Percentiles rank a stretch among this genome's conserved stretches.
These are phyloP conservation scores for Hibiscus mutabilis DNA, from an alignment of 345 rosid genomes.

Conservation along the genomic window DNA sequence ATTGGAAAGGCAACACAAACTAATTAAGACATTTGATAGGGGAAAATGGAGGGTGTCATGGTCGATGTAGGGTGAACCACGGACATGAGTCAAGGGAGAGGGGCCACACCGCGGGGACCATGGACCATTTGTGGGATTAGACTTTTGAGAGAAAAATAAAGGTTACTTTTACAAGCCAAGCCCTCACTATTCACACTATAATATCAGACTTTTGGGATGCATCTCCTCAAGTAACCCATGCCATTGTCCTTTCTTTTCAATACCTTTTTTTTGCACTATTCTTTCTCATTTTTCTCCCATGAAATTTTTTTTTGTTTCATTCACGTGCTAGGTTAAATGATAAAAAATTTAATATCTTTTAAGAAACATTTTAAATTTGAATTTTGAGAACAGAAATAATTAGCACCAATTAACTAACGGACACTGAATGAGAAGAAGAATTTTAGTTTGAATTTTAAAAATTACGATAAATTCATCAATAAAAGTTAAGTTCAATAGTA, in stretches of 20 bases:
- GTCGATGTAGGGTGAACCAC: constrained; percentile 52
- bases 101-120: constrained; percentile 16
- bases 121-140: neutral
- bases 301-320: too few relatives aligned
- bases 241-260: neutral
- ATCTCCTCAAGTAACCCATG: neutral
- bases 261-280: neutral
- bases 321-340: too few relatives aligned
- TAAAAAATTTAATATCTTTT: too few relatives aligned
- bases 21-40: constrained; percentile 6
- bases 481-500: too few relatives aligned
- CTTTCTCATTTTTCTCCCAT: neutral
- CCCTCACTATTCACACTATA: constrained; percentile 5
- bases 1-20: constrained; percentile 19
- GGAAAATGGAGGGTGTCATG: constrained; percentile 18
- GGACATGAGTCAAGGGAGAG: constrained; percentile 28
- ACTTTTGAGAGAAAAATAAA: constrained; percentile 14
- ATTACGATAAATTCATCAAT: too few relatives aligned
- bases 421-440: too few relatives aligned
- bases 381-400: too few relatives aligned
- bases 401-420: too few relatives aligned
- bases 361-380: too few relatives aligned
- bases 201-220: constrained; percentile 10
- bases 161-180: constrained; percentile 3
- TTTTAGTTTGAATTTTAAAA: too few relatives aligned